Percentiles rank a stretch among this genome's conserved stretches.
phyloP scores from a whole-genome alignment of 306 rosid genomes.

The Senna tora region DNA sequence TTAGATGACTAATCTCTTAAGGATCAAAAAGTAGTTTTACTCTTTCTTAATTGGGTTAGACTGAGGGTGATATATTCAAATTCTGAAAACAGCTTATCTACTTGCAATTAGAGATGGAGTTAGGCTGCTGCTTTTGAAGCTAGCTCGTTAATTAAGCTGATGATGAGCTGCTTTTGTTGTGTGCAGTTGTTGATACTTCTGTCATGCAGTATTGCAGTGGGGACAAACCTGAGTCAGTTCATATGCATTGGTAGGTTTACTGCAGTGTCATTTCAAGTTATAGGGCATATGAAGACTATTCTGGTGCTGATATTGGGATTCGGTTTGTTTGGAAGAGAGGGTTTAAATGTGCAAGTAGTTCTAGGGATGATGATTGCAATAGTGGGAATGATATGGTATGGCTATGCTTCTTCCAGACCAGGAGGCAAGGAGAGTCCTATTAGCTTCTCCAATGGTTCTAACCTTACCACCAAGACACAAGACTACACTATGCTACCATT shows the following conservation, averaged over 20 bases:
- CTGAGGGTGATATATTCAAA: too few relatives aligned
- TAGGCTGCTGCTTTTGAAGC: too few relatives aligned
- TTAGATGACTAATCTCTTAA: too few relatives aligned
- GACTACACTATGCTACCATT: slow-evolving; percentile 47
- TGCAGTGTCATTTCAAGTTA: slow-evolving; percentile 80
- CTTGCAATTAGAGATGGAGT: too few relatives aligned
- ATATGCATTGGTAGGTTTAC: slow-evolving; percentile 88
- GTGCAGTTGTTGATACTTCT: slow-evolving; percentile 68
- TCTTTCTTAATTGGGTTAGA: too few relatives aligned
- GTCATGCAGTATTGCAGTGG: slow-evolving; percentile 79
- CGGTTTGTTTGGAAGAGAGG: slow-evolving; percentile 81
- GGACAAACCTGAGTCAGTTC: slow-evolving; percentile 87
- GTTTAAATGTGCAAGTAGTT: slow-evolving; percentile 67
- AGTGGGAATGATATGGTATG: slow-evolving; percentile 78
- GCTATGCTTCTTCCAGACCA: slow-evolving; percentile 77
- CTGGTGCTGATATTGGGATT: slow-evolving; percentile 73
- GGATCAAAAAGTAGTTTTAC: too few relatives aligned
- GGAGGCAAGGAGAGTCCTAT: slow-evolving; percentile 71
- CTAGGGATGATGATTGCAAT: slow-evolving; percentile 74
- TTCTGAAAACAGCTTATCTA: too few relatives aligned
- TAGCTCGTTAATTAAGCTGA: background rate
- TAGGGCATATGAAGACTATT: slow-evolving; percentile 87
- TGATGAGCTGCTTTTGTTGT: slow-evolving; percentile 21
- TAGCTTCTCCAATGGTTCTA: slow-evolving; percentile 13
- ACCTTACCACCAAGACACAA: slow-evolving; percentile 46